Evolutionary conservation across 345 rosid genomes (phyloP), one percentile per base, ranked within the genome.

Genomic region (Linum tenue): DNA sequence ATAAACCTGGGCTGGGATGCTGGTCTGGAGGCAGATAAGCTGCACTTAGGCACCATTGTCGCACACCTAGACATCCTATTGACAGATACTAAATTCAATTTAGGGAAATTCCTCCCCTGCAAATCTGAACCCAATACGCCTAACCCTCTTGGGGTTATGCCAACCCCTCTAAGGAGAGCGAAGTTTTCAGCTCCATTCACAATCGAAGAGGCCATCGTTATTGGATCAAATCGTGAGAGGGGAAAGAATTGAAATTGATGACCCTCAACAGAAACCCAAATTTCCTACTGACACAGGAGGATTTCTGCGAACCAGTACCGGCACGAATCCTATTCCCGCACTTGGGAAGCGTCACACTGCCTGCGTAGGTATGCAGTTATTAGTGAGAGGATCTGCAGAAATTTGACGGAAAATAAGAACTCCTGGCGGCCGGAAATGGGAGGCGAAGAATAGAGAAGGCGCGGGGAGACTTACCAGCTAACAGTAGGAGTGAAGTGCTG

Each of bases 1-100:
- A 94, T 88, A 76, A 94, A 90, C 81, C 99, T 76, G 7, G 96
- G 99, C 77, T 90, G 97, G 11, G 95, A 83, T 62, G 99, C 80
- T 39, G 99, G 95, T 68, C 97, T 76, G 5, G 99, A 77, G 11
- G 92, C 70, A 39, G 99, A 86, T 15, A 86, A 68, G 67, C 85
- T 84, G 76, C 96, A 87, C 50, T 75, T 90, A 35, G 86, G 68
- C 1, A 81, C 62, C 0, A 79, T 55, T 37, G 62, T 64, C 62
- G 83, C 79, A 15, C 77, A 36, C 68, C 58, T 69, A 31, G 79
- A 53, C 41, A 68, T 67, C 39, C 76, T 75, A 43, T 70, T 14
- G 12, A 75, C 44, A 22, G 82, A 73, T 61, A 75, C 16, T 11
- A 80, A 65, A 71, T 62, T 65, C 61, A 75, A 35, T 40, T 63